phyloP scores from a whole-genome alignment of 1,139 yeast species.

The Lodderomyces oxycetoniae region DNA sequence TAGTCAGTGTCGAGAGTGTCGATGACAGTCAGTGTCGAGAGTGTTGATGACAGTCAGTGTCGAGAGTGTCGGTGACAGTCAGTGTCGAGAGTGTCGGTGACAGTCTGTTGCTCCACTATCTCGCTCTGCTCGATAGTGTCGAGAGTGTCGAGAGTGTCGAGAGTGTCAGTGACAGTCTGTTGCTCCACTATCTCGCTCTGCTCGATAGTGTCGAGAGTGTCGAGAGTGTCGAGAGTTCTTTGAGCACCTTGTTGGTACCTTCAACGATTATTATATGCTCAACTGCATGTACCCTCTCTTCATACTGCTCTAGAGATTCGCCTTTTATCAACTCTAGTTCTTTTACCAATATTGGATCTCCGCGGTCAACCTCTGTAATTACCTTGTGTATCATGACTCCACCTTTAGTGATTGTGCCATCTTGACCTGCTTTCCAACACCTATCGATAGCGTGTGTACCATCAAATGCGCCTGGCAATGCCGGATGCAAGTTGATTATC shows the following conservation, averaged over 20 bases:
- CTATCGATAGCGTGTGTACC: slow-evolving; percentile 96
- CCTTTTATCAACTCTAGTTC: slow-evolving; percentile 66
- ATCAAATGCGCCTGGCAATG: slow-evolving; percentile 93
- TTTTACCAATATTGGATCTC: slow-evolving; percentile 80
- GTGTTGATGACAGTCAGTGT: no score
- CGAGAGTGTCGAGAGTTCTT: no score
- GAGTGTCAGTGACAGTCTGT: no score
- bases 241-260: slow-evolving; percentile 65
- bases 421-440: slow-evolving; percentile 93
- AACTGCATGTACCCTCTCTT: slow-evolving; percentile 71
- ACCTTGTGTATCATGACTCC: slow-evolving; percentile 97
- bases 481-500: slow-evolving; percentile 92
- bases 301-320: slow-evolving; percentile 76
- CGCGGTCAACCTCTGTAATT: slow-evolving; percentile 90
- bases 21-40: no score
- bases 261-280: slow-evolving; percentile 93
- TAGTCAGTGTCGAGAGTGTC: no score
- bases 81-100: no score
- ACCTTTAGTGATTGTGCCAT: slow-evolving; percentile 68
- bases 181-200: no score
- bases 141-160: no score
- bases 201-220: no score
- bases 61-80: no score
- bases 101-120: no score
- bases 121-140: no score